Conservation (phyloP, 805 yeast genomes). For the Candida adriatica region DNA sequence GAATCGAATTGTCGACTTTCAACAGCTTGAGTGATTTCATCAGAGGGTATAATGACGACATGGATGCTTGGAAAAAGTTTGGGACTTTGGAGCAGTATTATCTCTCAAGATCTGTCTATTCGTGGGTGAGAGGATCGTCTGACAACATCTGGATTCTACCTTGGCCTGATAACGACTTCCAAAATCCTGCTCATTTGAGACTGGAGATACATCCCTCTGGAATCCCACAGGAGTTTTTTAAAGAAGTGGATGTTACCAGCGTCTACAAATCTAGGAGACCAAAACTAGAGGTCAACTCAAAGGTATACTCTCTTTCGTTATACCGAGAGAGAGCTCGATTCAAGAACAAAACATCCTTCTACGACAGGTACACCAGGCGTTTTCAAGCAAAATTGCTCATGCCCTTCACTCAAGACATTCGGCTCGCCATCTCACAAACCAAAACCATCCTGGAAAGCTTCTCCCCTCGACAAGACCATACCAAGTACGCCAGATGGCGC, state of each 20-base stretch:
- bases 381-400: constrained; percentile 13
- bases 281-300: constrained; percentile 15
- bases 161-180: constrained; percentile 14
- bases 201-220: constrained; percentile 14
- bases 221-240: constrained; percentile 9
- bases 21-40: constrained; percentile 32
- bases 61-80: neutral
- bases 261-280: constrained; percentile 9
- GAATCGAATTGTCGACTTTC: constrained; percentile 25
- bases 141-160: constrained; percentile 27
- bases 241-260: constrained; percentile 5
- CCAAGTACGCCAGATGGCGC: constrained; percentile 30
- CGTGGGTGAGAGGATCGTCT: constrained; percentile 29
- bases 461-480: constrained; percentile 8
- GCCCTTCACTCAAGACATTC: constrained; percentile 23
- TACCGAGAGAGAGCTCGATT: constrained; percentile 10
- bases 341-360: constrained; percentile 1
- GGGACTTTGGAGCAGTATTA: constrained; percentile 5
- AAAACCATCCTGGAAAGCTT: constrained; percentile 4
- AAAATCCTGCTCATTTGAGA: constrained; percentile 20
- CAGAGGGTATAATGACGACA: constrained; percentile 1
- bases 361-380: constrained; percentile 11
- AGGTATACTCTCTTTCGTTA: constrained; percentile 14
- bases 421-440: constrained; percentile 7
- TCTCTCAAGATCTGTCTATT: constrained; percentile 22